A percentile compares a stretch with the other conserved stretches of the same genome.
Conservation (phyloP, 2,329 filamentous ascomycete genomes). For the Zymoseptoria pseudotritici region DNA sequence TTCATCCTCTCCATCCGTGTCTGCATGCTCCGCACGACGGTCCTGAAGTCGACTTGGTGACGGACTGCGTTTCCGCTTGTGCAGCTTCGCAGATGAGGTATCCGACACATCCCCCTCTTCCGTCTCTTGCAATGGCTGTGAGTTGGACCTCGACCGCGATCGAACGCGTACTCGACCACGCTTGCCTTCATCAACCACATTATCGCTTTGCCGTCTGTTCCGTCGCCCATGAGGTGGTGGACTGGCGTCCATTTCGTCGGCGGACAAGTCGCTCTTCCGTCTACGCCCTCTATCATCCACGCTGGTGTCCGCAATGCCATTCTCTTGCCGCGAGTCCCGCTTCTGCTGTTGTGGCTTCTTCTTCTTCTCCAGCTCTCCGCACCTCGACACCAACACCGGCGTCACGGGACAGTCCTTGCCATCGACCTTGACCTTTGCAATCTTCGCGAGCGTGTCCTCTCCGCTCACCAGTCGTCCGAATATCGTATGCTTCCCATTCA, state of each 20-base stretch:
- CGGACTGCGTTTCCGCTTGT: constrained; percentile 31
- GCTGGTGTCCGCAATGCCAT: not conserved
- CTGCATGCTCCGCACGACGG: constrained; percentile 7
- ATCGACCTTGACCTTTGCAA: constrained; percentile 33
- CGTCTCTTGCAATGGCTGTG: constrained; percentile 25
- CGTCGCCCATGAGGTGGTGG: constrained; percentile 21
- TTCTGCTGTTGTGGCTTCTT: constrained; percentile 18
- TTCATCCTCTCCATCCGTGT: constrained; percentile 10
- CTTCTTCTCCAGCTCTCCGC: constrained; percentile 34
- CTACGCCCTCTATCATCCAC: constrained; percentile 21
- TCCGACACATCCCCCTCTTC: constrained; percentile 10
- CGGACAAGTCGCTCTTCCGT: constrained; percentile 22
- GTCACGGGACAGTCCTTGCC: constrained; percentile 30
- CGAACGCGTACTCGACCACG: constrained; percentile 29
- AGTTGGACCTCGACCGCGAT: constrained; percentile 23
- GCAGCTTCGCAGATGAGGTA: constrained; percentile 23
- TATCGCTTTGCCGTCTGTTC: constrained; percentile 29
- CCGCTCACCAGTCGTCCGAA: constrained; percentile 34
- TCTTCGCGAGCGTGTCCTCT: constrained; percentile 28
- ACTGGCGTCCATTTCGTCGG: constrained; percentile 22
- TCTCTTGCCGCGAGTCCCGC: constrained; percentile 9
- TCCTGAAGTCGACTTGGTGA: constrained; percentile 26
- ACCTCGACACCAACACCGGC: constrained; percentile 31
- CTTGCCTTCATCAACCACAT: constrained; percentile 30
- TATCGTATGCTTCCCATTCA: constrained; percentile 37